Conservation (phyloP, 768 basidiomycete species). For the Austroboletus eburneus region DNA sequence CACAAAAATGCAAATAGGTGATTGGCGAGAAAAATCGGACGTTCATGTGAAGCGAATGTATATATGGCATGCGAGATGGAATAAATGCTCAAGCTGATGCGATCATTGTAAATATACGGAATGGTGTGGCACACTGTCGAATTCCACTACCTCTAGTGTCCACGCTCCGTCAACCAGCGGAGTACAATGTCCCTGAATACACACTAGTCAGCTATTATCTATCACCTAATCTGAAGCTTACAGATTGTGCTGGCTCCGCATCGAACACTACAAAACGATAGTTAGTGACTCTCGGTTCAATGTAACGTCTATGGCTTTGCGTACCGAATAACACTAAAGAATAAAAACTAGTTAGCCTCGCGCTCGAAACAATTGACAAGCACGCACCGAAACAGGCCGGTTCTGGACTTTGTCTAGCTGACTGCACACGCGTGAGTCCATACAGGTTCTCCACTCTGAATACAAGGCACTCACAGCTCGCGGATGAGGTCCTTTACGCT, state of each 20-base stretch:
- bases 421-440: constrained; percentile 28
- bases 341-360: background rate
- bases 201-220: background rate
- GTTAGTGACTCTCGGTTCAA: background rate
- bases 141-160: too few relatives aligned
- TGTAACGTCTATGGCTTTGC: constrained; percentile 15
- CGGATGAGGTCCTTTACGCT: constrained; percentile 81
- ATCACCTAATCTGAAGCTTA: constrained; percentile 31
- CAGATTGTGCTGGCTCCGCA: constrained; percentile 95
- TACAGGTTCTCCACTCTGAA: too few relatives aligned
- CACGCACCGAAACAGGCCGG: constrained; percentile 80
- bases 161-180: constrained; percentile 78
- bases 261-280: constrained; percentile 66
- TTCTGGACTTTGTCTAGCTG: constrained; percentile 76
- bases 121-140: too few relatives aligned
- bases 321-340: constrained; percentile 73
- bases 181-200: constrained; percentile 71
- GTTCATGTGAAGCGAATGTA: constrained; percentile 1
- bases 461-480: constrained; percentile 49
- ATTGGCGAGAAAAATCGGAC: background rate
- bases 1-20: background rate
- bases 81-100: background rate
- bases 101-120: background rate
- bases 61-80: background rate
- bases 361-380: background rate